These are phyloP conservation scores for Yamadazyma takamatsuzukensis DNA, from an alignment of 805 yeast genomes.

Conservation along the genomic window DNA sequence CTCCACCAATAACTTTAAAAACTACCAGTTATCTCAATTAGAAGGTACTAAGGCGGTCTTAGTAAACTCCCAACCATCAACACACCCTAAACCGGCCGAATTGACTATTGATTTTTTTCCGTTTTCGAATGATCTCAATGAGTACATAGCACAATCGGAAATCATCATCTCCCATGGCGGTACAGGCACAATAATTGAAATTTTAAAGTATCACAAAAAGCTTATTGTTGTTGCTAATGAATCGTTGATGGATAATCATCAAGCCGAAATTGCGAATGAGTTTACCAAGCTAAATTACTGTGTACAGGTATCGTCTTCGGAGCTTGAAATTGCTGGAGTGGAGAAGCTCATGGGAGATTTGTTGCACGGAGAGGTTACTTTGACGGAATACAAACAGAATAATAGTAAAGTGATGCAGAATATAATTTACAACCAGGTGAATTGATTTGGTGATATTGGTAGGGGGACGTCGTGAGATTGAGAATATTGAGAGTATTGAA, in stretches of 20 bases:
- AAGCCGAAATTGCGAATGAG: conserved; percentile 60
- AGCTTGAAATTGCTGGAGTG: background rate
- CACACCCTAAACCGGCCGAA: background rate
- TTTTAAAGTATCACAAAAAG: conserved; percentile 52
- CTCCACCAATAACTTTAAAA: background rate
- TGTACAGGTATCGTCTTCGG: conserved; percentile 1
- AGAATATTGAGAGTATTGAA: too few species aligned
- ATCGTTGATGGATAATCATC: conserved; percentile 83
- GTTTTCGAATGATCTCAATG: conserved; percentile 21
- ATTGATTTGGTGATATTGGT: too few species aligned
- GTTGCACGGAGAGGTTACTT: background rate
- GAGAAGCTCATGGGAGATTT: conserved; percentile 1
- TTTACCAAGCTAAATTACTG: conserved; percentile 13
- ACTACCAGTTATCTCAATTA: background rate
- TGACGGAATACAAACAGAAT: background rate
- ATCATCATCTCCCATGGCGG: conserved; percentile 85
- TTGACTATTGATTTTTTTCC: conserved; percentile 22
- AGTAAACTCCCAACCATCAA: conserved; percentile 2
- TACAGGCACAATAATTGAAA: conserved; percentile 87
- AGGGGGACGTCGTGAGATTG: too few species aligned
- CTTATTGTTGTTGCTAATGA: conserved; percentile 71
- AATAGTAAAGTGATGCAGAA: background rate
- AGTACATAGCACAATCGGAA: conserved; percentile 44
- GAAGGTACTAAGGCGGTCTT: background rate
- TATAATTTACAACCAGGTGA: conserved; percentile 1